Evolutionary conservation across 805 yeast genomes (phyloP).

Genomic region (Zygosaccharomyces rouxii): DNA sequence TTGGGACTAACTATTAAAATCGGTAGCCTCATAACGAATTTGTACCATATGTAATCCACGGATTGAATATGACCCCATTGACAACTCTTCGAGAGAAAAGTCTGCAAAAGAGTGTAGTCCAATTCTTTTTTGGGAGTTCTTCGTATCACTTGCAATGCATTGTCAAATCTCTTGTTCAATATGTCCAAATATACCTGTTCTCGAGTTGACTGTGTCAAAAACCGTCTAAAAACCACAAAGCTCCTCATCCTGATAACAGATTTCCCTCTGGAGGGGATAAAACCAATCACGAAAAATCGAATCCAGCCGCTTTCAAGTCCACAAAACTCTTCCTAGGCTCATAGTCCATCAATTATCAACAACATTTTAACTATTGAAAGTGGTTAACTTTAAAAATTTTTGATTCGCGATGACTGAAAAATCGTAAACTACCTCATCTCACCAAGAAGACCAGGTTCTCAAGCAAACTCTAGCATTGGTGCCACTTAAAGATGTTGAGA

Average conservation of each 20-base stretch:
- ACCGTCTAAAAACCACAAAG: conserved; percentile 6
- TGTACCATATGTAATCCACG: conserved; percentile 28
- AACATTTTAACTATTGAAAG: neutral
- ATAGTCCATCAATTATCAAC: neutral
- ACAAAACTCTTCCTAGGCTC: neutral
- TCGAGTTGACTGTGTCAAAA: conserved; percentile 14
- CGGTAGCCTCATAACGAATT: conserved; percentile 22
- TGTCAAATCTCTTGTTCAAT: conserved; percentile 26
- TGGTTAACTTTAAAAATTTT: neutral
- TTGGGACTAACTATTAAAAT: conserved; percentile 21
- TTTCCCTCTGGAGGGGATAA: neutral
- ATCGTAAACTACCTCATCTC: neutral
- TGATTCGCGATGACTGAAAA: conserved; percentile 4
- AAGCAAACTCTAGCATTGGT: neutral
- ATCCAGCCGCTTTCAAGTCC: neutral
- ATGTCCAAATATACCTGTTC: conserved; percentile 21
- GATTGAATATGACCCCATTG: conserved; percentile 29
- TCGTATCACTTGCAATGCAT: conserved; percentile 14
- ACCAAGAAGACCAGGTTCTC: neutral
- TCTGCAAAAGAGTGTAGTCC: conserved; percentile 25
- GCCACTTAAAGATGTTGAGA: conserved; percentile 19
- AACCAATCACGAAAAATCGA: neutral
- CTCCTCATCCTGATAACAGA: conserved; percentile 1
- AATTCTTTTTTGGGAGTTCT: conserved; percentile 17
- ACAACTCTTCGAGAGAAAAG: conserved; percentile 24